Conservation (phyloP, 768 basidiomycete species). For the Suillus americanus region DNA sequence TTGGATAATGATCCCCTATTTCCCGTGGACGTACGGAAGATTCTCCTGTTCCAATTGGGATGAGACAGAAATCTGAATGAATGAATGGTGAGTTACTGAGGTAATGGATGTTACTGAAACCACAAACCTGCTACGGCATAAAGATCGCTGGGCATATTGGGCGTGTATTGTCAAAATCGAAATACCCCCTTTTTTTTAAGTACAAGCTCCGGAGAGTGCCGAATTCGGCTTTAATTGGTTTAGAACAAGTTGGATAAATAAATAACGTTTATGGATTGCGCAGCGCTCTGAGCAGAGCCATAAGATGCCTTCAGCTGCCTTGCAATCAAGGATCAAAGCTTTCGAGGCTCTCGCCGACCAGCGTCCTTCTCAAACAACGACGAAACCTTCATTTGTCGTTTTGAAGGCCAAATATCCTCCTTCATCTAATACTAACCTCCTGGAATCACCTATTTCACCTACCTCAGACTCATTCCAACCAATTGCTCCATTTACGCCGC, state of each 20-base stretch:
- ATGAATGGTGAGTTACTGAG: constrained; percentile 4
- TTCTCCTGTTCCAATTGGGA: constrained; percentile 78
- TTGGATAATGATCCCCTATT: constrained; percentile 12
- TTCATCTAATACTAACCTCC: constrained; percentile 27
- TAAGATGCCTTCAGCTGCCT: constrained; percentile 42
- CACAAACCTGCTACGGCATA: constrained; percentile 74
- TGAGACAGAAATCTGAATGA: constrained; percentile 77
- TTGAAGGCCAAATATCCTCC: constrained; percentile 7
- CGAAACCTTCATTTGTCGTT: neutral
- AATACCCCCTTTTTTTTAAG: constrained; percentile 4
- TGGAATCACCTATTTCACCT: constrained; percentile 54
- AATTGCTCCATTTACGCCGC: constrained; percentile 38
- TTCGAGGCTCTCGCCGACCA: constrained; percentile 54
- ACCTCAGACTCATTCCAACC: constrained; percentile 41
- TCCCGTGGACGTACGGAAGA: constrained; percentile 54
- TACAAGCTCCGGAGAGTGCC: neutral
- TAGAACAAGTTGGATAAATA: neutral
- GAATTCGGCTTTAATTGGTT: neutral
- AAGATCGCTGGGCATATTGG: constrained; percentile 40
- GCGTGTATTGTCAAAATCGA: constrained; percentile 13
- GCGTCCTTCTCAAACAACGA: constrained; percentile 21
- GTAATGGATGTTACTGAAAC: neutral
- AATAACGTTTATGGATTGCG: constrained; percentile 7
- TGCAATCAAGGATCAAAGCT: constrained; percentile 61
- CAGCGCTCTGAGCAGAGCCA: constrained; percentile 2